These are phyloP conservation scores for Beauveria caledonica DNA, from an alignment of 2,329 filamentous ascomycete genomes.

Conservation along the genomic window DNA sequence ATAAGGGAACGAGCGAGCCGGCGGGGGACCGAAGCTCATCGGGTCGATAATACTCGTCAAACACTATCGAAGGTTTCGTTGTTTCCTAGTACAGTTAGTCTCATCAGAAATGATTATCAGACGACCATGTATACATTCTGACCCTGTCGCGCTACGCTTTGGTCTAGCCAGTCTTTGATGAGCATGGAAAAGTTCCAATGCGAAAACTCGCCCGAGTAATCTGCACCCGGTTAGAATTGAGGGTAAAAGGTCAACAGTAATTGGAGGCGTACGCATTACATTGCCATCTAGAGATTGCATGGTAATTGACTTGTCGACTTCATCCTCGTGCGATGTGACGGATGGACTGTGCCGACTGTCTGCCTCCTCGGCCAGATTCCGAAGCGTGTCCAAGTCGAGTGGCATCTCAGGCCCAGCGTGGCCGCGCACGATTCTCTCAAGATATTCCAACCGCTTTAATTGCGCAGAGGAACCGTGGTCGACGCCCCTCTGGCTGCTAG, in stretches of 20 bases:
- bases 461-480: not conserved
- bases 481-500: not conserved
- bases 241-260: not conserved
- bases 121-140: constrained; percentile 19
- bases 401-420: constrained; percentile 8
- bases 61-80: not conserved
- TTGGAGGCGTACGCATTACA: constrained; percentile 25
- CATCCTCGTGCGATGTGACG: constrained; percentile 13
- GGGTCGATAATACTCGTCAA: constrained; percentile 33
- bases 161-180: constrained; percentile 41
- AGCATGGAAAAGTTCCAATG: constrained; percentile 46
- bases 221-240: constrained; percentile 19
- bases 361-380: constrained; percentile 31
- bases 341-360: constrained; percentile 11
- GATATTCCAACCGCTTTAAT: constrained; percentile 11
- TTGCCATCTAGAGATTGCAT: constrained; percentile 33
- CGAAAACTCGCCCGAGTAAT: constrained; percentile 44
- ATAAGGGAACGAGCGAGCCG: constrained; percentile 29
- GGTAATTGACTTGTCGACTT: constrained; percentile 22
- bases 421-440: constrained; percentile 7
- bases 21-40: constrained; percentile 36
- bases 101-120: not conserved
- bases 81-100: constrained; percentile 22
- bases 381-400: constrained; percentile 21
- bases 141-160: constrained; percentile 23